These are phyloP conservation scores for Talaromyces wortmannii DNA, from an alignment of 495 filamentous ascomycete species.

Conservation along the genomic window DNA sequence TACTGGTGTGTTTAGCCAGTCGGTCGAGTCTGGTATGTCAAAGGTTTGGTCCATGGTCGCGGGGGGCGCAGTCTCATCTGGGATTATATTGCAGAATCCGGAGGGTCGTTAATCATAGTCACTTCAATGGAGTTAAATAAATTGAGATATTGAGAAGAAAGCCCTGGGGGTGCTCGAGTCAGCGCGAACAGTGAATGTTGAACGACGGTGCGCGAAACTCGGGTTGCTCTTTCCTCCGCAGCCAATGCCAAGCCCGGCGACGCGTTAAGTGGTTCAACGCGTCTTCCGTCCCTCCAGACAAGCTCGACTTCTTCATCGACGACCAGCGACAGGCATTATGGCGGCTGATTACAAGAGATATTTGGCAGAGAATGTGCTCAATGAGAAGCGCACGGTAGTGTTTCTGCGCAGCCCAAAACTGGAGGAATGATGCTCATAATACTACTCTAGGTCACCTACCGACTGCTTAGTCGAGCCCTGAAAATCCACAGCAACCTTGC, in stretches of 20 bases:
- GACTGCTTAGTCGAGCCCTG: constrained; percentile 67
- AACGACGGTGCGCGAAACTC: neutral
- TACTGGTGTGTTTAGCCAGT: constrained; percentile 83
- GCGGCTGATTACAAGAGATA: constrained; percentile 58
- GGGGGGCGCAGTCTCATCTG: neutral
- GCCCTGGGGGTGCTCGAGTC: no score
- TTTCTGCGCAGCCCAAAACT: neutral
- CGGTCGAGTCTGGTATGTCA: constrained; percentile 80
- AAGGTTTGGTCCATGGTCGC: constrained; percentile 37
- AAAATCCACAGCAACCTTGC: constrained; percentile 77
- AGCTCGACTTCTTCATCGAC: neutral
- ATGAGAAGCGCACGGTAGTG: constrained; percentile 67
- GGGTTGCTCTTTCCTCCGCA: neutral
- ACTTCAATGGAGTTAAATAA: neutral
- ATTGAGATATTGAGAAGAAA: no score
- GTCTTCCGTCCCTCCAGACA: constrained; percentile 9
- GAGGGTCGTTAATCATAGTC: neutral
- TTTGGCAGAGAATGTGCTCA: constrained; percentile 68
- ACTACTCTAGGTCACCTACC: constrained; percentile 68
- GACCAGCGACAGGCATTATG: constrained; percentile 23
- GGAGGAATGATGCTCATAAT: neutral
- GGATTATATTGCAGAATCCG: neutral
- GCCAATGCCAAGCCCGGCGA: constrained; percentile 36
- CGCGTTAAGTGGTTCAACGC: constrained; percentile 44
- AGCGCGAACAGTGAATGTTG: no score